Evolutionary conservation across 2,329 filamentous ascomycete genomes (phyloP).

Genomic region (Aspergillus brasiliensis): DNA sequence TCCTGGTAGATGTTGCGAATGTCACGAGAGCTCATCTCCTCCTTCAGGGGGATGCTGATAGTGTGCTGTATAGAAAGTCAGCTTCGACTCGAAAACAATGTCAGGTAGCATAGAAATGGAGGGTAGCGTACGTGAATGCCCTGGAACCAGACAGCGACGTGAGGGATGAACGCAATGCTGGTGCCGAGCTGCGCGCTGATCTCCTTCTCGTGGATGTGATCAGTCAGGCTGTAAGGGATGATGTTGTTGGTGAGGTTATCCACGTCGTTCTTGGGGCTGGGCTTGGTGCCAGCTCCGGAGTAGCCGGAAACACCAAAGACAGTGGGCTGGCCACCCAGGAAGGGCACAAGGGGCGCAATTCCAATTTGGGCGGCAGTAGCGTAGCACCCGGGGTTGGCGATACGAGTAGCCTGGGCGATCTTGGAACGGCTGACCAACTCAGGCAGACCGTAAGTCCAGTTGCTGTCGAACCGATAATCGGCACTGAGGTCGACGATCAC

Average conservation of each 20-base stretch:
- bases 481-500: constrained; percentile 94
- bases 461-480: constrained; percentile 85
- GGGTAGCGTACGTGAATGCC: constrained; percentile 68
- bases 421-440: constrained; percentile 77
- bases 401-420: constrained; percentile 77
- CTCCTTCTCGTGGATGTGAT: constrained; percentile 93
- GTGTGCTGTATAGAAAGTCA: constrained; percentile 62
- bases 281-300: constrained; percentile 92
- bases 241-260: constrained; percentile 81
- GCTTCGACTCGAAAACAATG: neutral
- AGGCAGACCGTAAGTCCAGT: constrained; percentile 88
- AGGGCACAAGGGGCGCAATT: constrained; percentile 77
- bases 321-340: constrained; percentile 76
- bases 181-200: constrained; percentile 76
- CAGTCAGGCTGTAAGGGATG: constrained; percentile 86
- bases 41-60: constrained; percentile 83
- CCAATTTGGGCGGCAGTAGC: constrained; percentile 90
- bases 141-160: constrained; percentile 96
- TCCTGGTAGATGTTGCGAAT: constrained; percentile 95
- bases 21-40: constrained; percentile 86
- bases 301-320: constrained; percentile 93
- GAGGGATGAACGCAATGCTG: constrained; percentile 82
- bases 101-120: neutral
- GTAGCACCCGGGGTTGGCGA: constrained; percentile 93
- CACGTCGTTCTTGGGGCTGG: constrained; percentile 89